Evolutionary conservation across 495 filamentous ascomycete genomes (phyloP).

Genomic region (Pyrenopolyporus hunteri): DNA sequence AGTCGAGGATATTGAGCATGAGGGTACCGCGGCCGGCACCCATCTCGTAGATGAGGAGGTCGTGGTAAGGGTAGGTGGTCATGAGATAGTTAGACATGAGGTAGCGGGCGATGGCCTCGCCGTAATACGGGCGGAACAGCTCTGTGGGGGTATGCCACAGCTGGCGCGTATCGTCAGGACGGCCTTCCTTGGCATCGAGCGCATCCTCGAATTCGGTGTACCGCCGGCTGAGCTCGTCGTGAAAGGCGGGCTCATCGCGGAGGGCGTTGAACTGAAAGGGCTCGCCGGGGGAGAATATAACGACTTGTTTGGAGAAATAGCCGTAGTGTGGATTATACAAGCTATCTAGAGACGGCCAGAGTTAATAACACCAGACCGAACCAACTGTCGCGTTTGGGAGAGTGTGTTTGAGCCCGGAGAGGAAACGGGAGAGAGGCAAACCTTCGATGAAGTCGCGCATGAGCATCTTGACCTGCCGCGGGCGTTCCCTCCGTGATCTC

Average conservation of each 20-base stretch:
- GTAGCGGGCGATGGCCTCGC: constrained; percentile 93
- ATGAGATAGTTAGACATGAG: constrained; percentile 95
- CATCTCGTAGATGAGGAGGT: constrained; percentile 98
- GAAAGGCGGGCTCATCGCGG: constrained; percentile 82
- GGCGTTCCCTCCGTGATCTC: constrained; percentile 72
- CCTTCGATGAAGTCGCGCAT: constrained; percentile 96
- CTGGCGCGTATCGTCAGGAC: constrained; percentile 77
- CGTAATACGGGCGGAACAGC: constrained; percentile 95
- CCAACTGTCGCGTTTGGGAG: too few relatives aligned
- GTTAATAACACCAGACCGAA: constrained; percentile 43
- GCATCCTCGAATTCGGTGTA: constrained; percentile 91
- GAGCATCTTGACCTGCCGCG: constrained; percentile 92
- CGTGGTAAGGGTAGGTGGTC: constrained; percentile 90
- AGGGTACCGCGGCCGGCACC: constrained; percentile 96
- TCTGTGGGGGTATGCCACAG: constrained; percentile 99
- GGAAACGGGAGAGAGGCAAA: constrained; percentile 51
- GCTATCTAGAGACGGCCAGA: too few relatives aligned
- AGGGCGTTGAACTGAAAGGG: constrained; percentile 90
- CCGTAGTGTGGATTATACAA: constrained; percentile 97
- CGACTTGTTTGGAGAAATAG: constrained; percentile 96
- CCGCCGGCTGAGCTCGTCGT: constrained; percentile 71
- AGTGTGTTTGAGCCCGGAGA: not conserved
- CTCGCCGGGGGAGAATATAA: constrained; percentile 90
- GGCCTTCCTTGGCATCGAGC: constrained; percentile 67
- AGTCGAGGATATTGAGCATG: constrained; percentile 97